Conservation (phyloP, 2,329 filamentous ascomycete genomes). For the Trichoderma breve region DNA sequence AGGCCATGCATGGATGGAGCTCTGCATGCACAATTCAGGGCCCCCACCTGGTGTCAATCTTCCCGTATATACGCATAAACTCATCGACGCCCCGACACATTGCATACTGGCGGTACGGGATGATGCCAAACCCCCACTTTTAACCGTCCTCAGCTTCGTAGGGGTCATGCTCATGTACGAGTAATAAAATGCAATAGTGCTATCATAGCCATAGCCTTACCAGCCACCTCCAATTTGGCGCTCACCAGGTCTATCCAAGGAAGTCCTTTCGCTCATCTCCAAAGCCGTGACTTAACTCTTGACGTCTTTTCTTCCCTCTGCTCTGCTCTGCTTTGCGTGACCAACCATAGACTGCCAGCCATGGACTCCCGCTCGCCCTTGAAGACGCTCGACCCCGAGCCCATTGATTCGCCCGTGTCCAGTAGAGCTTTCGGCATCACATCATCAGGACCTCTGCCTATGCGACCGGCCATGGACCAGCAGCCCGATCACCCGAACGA, state of each 20-base stretch:
- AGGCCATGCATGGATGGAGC: background rate
- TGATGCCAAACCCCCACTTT: conserved; percentile 14
- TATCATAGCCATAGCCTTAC: background rate
- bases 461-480: conserved; percentile 24
- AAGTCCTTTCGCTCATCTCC: background rate
- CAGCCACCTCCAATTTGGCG: conserved; percentile 19
- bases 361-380: conserved; percentile 17
- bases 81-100: background rate
- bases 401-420: conserved; percentile 12
- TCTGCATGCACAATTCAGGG: background rate
- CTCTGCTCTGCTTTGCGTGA: background rate
- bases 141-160: conserved; percentile 4
- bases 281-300: background rate
- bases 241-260: background rate
- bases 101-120: conserved; percentile 9
- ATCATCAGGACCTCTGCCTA: conserved; percentile 14
- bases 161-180: background rate
- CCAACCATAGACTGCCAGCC: background rate
- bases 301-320: background rate
- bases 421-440: conserved; percentile 7
- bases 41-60: background rate
- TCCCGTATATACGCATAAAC: background rate
- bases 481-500: conserved; percentile 27
- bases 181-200: background rate
- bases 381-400: conserved; percentile 13